Evolutionary conservation across 2,329 filamentous ascomycete species (phyloP), one percentile per base, ranked within the genome.

Genomic region (Neophaeococcomyces mojaviensis): DNA sequence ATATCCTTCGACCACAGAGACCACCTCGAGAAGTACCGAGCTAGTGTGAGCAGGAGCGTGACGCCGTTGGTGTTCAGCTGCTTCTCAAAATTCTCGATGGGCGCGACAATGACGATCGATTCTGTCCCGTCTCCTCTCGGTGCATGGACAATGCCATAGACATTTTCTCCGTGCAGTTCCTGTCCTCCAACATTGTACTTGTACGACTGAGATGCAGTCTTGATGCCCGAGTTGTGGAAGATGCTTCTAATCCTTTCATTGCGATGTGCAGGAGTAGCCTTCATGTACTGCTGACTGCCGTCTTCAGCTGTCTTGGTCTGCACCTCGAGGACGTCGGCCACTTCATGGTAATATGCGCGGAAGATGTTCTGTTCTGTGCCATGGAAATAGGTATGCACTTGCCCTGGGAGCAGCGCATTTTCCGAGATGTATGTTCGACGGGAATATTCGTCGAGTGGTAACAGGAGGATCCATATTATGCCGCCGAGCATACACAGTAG

Each of bases 1-100:
- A 98, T 95, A 64, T 98, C 92, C 67, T 98, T 98, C 49, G 89
- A 96, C 92, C 92, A 98, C 22, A 98, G 75, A 44, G 88, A 96
- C 92, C 92, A 98, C 56, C 84, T 80, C 67, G 94, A 95, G 70
- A 98, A 97, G 67, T 98, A 98, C 55, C 92, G 80, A 22, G 88
- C 86, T 55, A 98, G 68, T 0, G 90, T 89, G 58, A 98, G 69
- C 2, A 88, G 82, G 26, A 98, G 75, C 6, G 88, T 83, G 4
- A 98, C 82, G 15, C 90, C 92, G 50, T 89, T 92, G 53, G 82
- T 76, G 67, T 98, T 98, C 56, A 89, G 68, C 55, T 84, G 76
- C 20, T 78, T 81, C 46, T 87, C 78, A 56, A 86, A 82, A 55
- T 89, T 96, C 61, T 75, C 81, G 88, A 89, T 95, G 2, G 89